Base-by-base conservation (phyloP, 441 rosid species). In the Jatropha podagrica region DNA sequence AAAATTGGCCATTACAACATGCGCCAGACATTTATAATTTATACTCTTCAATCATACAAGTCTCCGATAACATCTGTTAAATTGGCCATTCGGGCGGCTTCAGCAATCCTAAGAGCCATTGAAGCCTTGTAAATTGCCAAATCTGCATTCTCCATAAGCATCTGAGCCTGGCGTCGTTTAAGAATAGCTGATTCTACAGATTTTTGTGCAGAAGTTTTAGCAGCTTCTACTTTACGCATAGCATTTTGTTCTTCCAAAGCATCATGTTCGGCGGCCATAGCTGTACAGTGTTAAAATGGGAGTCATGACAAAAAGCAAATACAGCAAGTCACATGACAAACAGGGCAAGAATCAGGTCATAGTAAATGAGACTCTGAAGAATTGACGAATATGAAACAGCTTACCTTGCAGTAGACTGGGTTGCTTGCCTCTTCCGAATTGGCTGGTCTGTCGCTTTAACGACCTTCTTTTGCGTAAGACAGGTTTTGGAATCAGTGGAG, bases 391-490 rank as follows among this genome's bases (percentile, higher is more conserved):
- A 54, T 32, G 11, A 48, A 63, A 69, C n/a, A 15, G 11, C 8
- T 69, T 72, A 94, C 98, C 90, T 78, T 81, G 87, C 84, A 89
- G 74, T 37, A 84, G 64, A 65, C 73, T 82, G 40, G 81, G 85
- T 74, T 86, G 94, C 82, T 92, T 96, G 86, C 91, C 90, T 81
- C 94, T 88, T 76, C 96, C 96, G 72, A 71, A 79, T 64, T 86
- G 91, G 79, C 90, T 85, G 54, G 82, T 81, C 74, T 90, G 97
- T 60, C 93, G 89, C 79, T 90, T 96, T 78, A 91, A 87, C 8
- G 99, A 88, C 80, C 98, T 89, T 85, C 86, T 88, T 85, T 92
- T 96, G 6, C 95, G 98, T 40, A 89, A 75, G 73, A 81, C 83
- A 68, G 93, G 88, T 85, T 88, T 92, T 27, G 88, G 85, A 78